Conservation (phyloP, 208 protist genomes). For the Crithidia bombi region DNA sequence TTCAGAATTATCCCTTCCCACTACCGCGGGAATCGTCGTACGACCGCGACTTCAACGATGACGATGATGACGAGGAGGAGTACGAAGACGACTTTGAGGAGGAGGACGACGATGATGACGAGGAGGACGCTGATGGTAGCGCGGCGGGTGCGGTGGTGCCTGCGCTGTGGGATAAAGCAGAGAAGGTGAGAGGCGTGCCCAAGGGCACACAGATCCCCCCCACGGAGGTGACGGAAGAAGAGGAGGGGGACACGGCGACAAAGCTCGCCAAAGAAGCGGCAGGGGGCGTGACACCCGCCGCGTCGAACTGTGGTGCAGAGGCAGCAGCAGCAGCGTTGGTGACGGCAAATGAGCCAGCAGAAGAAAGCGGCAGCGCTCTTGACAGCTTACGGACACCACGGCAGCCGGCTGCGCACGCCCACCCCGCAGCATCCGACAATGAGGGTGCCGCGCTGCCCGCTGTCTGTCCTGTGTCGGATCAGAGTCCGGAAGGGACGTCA, state of each 20-base stretch:
- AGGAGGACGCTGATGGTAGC: not conserved
- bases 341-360: not conserved
- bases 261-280: not conserved
- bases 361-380: not conserved
- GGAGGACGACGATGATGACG: not conserved
- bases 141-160: not conserved
- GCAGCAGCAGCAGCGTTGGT: not conserved
- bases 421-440: too few relatives aligned
- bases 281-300: too few relatives aligned
- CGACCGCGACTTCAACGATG: not conserved
- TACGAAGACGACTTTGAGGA: slow-evolving; percentile 9
- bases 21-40: slow-evolving; percentile 16
- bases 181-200: not conserved
- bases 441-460: too few relatives aligned
- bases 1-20: slow-evolving; percentile 18
- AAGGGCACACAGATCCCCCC: not conserved
- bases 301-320: too few relatives aligned
- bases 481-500: too few relatives aligned
- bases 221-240: not conserved
- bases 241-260: not conserved
- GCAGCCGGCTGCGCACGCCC: too few relatives aligned
- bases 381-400: not conserved
- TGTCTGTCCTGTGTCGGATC: too few relatives aligned
- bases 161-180: not conserved
- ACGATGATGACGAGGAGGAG: not conserved